Evolutionary conservation across 192 early-diverging fungal species (phyloP).

Genomic region (Coemansia sp.): DNA sequence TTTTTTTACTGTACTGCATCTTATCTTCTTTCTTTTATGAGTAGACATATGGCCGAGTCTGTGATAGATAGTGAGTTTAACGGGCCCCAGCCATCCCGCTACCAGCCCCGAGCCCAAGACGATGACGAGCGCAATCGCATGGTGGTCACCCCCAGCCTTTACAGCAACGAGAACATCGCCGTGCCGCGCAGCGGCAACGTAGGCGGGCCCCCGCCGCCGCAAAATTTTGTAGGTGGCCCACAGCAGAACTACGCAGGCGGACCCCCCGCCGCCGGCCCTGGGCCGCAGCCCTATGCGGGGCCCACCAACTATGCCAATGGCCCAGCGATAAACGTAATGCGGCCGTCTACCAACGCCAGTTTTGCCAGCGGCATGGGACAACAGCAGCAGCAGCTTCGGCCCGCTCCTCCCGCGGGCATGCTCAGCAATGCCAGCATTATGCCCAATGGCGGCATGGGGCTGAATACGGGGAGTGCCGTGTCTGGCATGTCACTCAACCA

Average conservation of each 20-base stretch:
- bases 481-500: not conserved
- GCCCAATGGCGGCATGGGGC: not conserved
- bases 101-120: not conserved
- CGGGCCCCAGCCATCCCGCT: slow-evolving; percentile 21
- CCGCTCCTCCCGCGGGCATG: not conserved
- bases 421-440: slow-evolving; percentile 2
- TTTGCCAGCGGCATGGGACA: slow-evolving; percentile 4
- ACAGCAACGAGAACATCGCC: not conserved
- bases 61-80: slow-evolving; percentile 6
- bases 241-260: not conserved
- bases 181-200: not conserved
- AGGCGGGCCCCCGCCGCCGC: not conserved
- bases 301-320: not conserved
- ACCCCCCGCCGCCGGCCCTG: too few relatives aligned
- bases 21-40: not conserved
- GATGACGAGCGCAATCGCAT: not conserved
- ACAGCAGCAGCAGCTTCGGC: slow-evolving; percentile 3
- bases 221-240: slow-evolving; percentile 1
- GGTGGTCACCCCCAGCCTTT: not conserved
- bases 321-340: not conserved
- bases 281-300: slow-evolving; percentile 4
- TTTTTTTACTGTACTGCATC: slow-evolving; percentile 4
- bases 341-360: not conserved
- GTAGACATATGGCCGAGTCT: not conserved
- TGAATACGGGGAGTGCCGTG: not conserved